These are phyloP conservation scores for Hyaloperonospora arabidopsidis DNA, from an alignment of 352 stramenopile genomes.

Conservation along the genomic window DNA sequence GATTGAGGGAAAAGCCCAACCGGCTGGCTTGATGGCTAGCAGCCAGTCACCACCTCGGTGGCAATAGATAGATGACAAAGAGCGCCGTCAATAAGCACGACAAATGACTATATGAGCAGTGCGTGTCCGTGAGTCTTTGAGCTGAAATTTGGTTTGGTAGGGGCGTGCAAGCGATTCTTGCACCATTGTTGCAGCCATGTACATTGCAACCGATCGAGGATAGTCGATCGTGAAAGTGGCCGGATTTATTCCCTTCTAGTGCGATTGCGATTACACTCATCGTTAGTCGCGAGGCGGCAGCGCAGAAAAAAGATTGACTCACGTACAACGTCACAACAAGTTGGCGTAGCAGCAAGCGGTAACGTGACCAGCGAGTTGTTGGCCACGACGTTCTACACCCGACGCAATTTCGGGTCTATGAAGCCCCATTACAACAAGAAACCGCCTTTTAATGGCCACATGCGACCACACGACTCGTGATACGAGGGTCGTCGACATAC, in stretches of 20 bases:
- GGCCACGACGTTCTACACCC: neutral
- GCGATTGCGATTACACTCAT: slow-evolving; percentile 1
- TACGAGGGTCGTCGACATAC: slow-evolving; percentile 1
- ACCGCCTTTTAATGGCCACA: neutral
- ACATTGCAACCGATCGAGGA: neutral
- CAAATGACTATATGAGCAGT: too few relatives aligned
- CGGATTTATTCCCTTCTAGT: slow-evolving; percentile 19
- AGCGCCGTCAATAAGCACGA: too few relatives aligned
- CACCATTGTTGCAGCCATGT: slow-evolving; percentile 5
- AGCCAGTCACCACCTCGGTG: too few relatives aligned
- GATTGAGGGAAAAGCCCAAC: too few relatives aligned
- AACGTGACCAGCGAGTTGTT: neutral
- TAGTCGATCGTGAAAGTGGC: slow-evolving; percentile 5
- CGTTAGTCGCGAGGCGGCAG: slow-evolving; percentile 3
- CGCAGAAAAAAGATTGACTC: slow-evolving; percentile 17
- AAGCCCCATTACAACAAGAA: slow-evolving; percentile 12
- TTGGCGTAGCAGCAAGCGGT: slow-evolving; percentile 4
- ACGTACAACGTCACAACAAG: slow-evolving; percentile 16
- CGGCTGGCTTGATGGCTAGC: neutral
- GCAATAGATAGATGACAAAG: too few relatives aligned
- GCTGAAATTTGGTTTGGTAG: too few relatives aligned
- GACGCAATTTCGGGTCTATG: slow-evolving; percentile 8
- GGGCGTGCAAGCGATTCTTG: too few relatives aligned
- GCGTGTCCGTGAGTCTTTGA: too few relatives aligned
- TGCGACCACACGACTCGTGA: slow-evolving; percentile 2